Percentiles rank a stretch among this genome's conserved stretches.
phyloP scores from a whole-genome alignment of 768 basidiomycete genomes.

The Boletus rubescentipes region DNA sequence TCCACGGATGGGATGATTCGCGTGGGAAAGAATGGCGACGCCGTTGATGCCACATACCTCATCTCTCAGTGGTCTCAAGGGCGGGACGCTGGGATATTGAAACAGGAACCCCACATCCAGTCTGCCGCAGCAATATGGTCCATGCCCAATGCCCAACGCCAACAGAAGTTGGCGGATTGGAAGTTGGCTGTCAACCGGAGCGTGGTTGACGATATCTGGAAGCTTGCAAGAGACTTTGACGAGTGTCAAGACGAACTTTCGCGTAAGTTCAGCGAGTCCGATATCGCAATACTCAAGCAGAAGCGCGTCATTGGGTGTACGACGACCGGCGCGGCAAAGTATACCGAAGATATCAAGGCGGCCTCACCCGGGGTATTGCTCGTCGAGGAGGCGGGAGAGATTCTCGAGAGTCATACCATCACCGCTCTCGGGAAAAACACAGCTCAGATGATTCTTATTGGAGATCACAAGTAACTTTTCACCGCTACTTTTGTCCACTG shows the following conservation, averaged over 20 bases:
- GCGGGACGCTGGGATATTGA: conserved; percentile 44
- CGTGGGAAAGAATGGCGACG: conserved; percentile 42
- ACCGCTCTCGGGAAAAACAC: conserved; percentile 51
- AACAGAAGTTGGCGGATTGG: conserved; percentile 35
- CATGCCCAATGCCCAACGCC: conserved; percentile 31
- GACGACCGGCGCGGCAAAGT: conserved; percentile 69
- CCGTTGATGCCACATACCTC: conserved; percentile 41
- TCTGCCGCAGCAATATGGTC: conserved; percentile 37
- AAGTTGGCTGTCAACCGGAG: conserved; percentile 34
- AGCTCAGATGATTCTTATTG: conserved; percentile 61
- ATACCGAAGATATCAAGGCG: conserved; percentile 43
- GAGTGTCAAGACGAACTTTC: conserved; percentile 34
- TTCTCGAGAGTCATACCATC: conserved; percentile 64
- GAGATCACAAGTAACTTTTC: conserved; percentile 67
- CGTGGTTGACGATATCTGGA: conserved; percentile 35
- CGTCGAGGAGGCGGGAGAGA: conserved; percentile 75
- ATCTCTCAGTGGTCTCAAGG: conserved; percentile 48
- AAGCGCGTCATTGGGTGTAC: conserved; percentile 68
- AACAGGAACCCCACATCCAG: conserved; percentile 20
- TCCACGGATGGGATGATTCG: conserved; percentile 44
- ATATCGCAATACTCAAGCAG: conserved; percentile 33
- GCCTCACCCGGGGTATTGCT: conserved; percentile 53
- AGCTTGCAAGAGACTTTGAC: conserved; percentile 40
- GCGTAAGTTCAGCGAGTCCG: conserved; percentile 36
- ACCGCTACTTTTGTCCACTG: background rate